phyloP scores from a whole-genome alignment of 345 rosid genomes.

The Lepidium aucheri region DNA sequence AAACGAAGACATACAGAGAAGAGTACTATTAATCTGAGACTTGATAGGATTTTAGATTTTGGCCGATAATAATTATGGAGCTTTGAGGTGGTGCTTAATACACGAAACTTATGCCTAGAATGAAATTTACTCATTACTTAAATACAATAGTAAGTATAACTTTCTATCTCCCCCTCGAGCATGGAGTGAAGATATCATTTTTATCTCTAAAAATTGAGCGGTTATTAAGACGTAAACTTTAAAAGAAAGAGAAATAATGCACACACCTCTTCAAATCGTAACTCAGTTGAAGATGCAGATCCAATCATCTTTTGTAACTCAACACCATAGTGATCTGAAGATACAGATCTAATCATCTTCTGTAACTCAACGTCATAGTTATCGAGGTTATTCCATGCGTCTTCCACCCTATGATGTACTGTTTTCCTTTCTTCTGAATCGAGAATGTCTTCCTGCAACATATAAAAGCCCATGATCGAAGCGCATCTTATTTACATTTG shows the following conservation, averaged over 20 bases:
- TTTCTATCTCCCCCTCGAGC: background rate
- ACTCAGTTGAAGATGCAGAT: slow-evolving; percentile 31
- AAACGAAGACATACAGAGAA: background rate
- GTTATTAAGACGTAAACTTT: slow-evolving; percentile 1
- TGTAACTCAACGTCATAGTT: slow-evolving; percentile 20
- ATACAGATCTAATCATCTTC: slow-evolving; percentile 29
- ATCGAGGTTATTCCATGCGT: slow-evolving; percentile 2
- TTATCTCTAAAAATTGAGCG: background rate
- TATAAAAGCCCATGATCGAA: slow-evolving; percentile 13
- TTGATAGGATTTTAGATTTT: background rate
- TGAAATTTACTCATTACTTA: background rate
- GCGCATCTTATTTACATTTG: background rate
- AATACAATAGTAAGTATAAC: background rate
- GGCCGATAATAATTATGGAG: background rate
- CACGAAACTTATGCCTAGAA: slow-evolving; percentile 3
- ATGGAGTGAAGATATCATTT: background rate
- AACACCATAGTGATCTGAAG: slow-evolving; percentile 19
- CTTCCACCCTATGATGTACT: slow-evolving; percentile 19
- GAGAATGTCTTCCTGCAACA: slow-evolving; percentile 27
- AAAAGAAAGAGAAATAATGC: background rate
- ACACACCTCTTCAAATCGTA: slow-evolving; percentile 45
- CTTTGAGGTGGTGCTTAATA: slow-evolving; percentile 1
- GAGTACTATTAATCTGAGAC: background rate
- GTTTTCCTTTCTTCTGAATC: slow-evolving; percentile 24
- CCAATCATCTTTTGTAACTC: slow-evolving; percentile 28